Percentiles rank a stretch among this genome's conserved stretches.
phyloP scores from a whole-genome alignment of 179 eudicot species.

The Vitellaria paradoxa region DNA sequence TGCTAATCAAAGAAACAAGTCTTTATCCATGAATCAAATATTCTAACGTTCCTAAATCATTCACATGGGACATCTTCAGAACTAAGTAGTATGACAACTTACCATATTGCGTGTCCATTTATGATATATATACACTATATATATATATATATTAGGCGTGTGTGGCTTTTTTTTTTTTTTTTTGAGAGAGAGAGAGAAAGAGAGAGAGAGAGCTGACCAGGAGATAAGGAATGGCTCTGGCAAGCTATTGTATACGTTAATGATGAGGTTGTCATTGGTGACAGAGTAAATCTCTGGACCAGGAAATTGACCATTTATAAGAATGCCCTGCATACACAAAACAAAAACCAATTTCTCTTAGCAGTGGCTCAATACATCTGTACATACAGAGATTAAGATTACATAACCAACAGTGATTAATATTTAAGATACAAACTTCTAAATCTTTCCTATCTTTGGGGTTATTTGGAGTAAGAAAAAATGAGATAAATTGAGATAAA shows the following conservation, averaged over 20 bases:
- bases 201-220: constrained; percentile 37
- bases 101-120: too few species aligned
- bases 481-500: neutral
- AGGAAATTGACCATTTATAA: constrained; percentile 78
- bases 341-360: neutral
- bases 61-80: too few species aligned
- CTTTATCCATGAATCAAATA: too few species aligned
- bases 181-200: constrained; percentile 1
- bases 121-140: too few species aligned
- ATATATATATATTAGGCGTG: too few species aligned
- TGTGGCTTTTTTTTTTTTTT: too few species aligned
- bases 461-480: too few species aligned
- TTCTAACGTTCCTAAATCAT: too few species aligned
- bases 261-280: constrained; percentile 71
- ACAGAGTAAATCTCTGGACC: constrained; percentile 69
- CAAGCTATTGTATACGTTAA: constrained; percentile 63
- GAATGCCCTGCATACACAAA: constrained; percentile 55
- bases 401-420: too few species aligned
- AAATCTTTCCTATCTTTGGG: neutral
- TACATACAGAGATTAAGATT: too few species aligned
- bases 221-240: constrained; percentile 79
- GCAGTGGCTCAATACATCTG: neutral
- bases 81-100: too few species aligned
- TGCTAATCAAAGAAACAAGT: too few species aligned
- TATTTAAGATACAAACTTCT: neutral